Percentiles rank a stretch among this genome's conserved stretches.
These are phyloP conservation scores for barrel medic (Medicago truncatula) DNA, from an alignment of 306 rosid species.

Conservation along the genomic window MtrunA17r5.0-ANR NC_053045.1:58478501-58479000, in stretches of 20 bases:
- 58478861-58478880: slow-evolving; percentile 35
- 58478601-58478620: neutral
- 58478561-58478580: slow-evolving; percentile 67
- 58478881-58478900: slow-evolving; percentile 11
- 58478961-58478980: slow-evolving; percentile 65
- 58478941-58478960: slow-evolving; percentile 57
- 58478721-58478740: slow-evolving; percentile 55
- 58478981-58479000: slow-evolving; percentile 68
- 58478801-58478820: slow-evolving; percentile 56
- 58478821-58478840: slow-evolving; percentile 49
- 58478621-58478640: slow-evolving; percentile 23
- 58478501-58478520: slow-evolving; percentile 68
- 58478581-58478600: slow-evolving; percentile 61
- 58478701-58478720: slow-evolving; percentile 7
- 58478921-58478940: slow-evolving; percentile 43
- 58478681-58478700: neutral
- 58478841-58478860: slow-evolving; percentile 54
- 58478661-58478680: neutral
- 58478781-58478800: slow-evolving; percentile 55
- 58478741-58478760: slow-evolving; percentile 62
- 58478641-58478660: neutral
- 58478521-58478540: slow-evolving; percentile 70
- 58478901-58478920: neutral
- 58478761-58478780: slow-evolving; percentile 64
- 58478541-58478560: slow-evolving; percentile 61